Percentiles rank a stretch among this genome's conserved stretches.
Evolutionary conservation across 345 rosid genomes (phyloP).

Genomic region (Bruguiera sexangula): DNA sequence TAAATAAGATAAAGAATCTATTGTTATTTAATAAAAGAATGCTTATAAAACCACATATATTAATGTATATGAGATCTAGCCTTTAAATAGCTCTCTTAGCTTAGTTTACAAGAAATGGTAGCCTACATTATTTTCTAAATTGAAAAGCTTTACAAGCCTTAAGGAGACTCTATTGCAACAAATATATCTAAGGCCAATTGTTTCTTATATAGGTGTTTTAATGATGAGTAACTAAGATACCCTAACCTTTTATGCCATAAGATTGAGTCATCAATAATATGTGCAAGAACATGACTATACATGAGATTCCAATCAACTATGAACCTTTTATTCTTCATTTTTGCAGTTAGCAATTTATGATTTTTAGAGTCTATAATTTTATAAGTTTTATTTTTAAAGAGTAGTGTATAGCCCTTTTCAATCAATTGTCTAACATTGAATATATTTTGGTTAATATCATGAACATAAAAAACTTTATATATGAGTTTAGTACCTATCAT

Average conservation of each 20-base stretch:
- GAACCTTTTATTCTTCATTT: conserved; percentile 1
- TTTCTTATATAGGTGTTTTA: neutral
- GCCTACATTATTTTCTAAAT: neutral
- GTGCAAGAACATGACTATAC: neutral
- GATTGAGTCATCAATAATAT: neutral
- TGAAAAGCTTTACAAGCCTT: neutral
- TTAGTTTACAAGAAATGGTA: too few relatives aligned
- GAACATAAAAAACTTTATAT: neutral
- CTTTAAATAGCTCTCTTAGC: too few relatives aligned
- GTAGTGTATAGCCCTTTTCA: neutral
- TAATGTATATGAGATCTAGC: conserved; percentile 4
- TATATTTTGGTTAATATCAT: neutral
- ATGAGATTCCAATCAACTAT: neutral
- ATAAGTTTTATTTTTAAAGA: neutral
- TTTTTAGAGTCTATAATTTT: neutral
- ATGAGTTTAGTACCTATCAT: neutral
- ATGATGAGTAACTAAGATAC: neutral
- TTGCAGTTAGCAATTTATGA: neutral
- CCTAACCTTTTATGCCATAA: conserved; percentile 7
- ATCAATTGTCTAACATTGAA: neutral
- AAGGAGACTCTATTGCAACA: neutral
- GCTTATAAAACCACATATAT: neutral
- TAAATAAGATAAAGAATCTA: neutral
- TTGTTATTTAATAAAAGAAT: neutral
- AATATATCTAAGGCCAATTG: neutral